Percentiles rank a stretch among this genome's conserved stretches.
Evolutionary conservation across 2,329 filamentous ascomycete species (phyloP).

Genomic region (Blastomyces gilchristii): DNA sequence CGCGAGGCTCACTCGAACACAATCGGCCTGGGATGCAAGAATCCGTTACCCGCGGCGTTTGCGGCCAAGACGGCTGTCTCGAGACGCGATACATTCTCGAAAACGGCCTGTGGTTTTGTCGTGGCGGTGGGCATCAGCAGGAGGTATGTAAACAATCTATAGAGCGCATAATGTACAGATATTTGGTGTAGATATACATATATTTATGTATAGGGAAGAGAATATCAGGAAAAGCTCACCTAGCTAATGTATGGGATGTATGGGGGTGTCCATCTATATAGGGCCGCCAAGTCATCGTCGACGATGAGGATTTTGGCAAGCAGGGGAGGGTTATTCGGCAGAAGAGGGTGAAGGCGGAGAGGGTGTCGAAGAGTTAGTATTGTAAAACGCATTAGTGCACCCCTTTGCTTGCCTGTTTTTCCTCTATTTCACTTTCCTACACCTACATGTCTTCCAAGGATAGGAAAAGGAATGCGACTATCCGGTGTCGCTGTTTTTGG

Average conservation of each 20-base stretch:
- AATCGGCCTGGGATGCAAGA: conserved; percentile 26
- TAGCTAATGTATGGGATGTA: conserved; percentile 15
- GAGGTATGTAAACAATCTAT: conserved; percentile 42
- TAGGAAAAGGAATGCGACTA: too few relatives aligned
- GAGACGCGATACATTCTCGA: conserved; percentile 62
- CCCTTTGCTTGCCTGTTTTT: not conserved
- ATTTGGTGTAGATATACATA: too few relatives aligned
- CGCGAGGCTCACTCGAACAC: too few relatives aligned
- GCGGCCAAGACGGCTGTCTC: conserved; percentile 56
- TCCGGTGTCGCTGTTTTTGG: too few relatives aligned
- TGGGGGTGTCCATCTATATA: conserved; percentile 12
- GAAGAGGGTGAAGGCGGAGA: conserved; percentile 47
- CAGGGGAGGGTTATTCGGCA: conserved; percentile 47
- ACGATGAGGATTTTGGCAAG: conserved; percentile 59
- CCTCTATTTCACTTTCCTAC: too few relatives aligned
- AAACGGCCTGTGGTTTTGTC: conserved; percentile 68
- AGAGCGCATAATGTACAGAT: too few relatives aligned
- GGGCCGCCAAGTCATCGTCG: conserved; percentile 42
- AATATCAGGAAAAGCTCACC: conserved; percentile 14
- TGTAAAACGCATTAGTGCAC: not conserved
- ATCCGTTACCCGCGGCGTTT: conserved; percentile 36
- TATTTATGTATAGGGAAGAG: too few relatives aligned
- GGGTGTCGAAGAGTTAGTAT: conserved; percentile 39
- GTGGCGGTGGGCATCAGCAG: conserved; percentile 63
- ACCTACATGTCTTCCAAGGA: too few relatives aligned